Conservation (phyloP, 2,329 filamentous ascomycete genomes). For the Leptographium radiaticola region DNA sequence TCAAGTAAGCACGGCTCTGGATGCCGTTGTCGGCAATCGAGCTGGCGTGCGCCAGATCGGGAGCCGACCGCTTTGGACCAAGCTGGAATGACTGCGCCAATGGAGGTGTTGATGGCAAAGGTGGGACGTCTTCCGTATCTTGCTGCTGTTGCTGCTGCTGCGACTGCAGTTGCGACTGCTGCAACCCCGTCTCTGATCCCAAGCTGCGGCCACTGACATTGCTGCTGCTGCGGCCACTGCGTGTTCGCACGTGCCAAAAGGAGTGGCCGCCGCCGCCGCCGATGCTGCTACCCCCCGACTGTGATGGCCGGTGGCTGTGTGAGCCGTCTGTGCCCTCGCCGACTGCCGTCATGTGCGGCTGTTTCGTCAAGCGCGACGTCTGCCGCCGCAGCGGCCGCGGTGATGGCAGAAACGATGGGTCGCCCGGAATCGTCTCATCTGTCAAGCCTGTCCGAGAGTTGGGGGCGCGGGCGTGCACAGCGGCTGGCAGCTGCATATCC, state of each 20-base stretch:
- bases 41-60: conserved; percentile 10
- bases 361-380: conserved; percentile 39
- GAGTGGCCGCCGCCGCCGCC: conserved; percentile 3
- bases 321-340: background rate
- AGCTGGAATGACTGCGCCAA: background rate
- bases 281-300: background rate
- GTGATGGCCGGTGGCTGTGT: background rate
- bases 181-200: conserved; percentile 10
- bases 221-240: conserved; percentile 35
- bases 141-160: conserved; percentile 11
- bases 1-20: background rate
- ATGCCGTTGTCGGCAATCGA: conserved; percentile 7
- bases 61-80: conserved; percentile 7
- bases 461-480: conserved; percentile 45
- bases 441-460: conserved; percentile 51
- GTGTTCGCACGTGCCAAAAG: conserved; percentile 25
- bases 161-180: conserved; percentile 19
- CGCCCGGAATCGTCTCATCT: conserved; percentile 46
- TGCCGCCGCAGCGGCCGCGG: conserved; percentile 31
- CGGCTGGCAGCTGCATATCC: conserved; percentile 24
- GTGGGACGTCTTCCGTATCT: background rate
- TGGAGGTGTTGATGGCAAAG: background rate
- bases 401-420: conserved; percentile 41
- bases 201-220: conserved; percentile 27
- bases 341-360: conserved; percentile 16